Evolutionary conservation across 805 yeast species (phyloP).

Genomic region (Hanseniaspora singularis): DNA sequence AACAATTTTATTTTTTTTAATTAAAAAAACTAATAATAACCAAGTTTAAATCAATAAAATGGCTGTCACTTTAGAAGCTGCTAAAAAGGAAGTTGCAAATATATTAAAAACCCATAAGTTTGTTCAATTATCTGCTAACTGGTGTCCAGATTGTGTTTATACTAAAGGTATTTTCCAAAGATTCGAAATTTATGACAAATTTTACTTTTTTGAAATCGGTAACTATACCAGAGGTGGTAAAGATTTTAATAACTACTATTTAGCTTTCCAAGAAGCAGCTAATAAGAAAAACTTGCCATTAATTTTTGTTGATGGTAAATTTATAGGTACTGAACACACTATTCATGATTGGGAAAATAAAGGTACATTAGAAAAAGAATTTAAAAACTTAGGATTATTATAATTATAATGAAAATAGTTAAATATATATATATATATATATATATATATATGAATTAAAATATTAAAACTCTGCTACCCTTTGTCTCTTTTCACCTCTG

Average conservation of each 20-base stretch:
- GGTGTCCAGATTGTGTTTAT: constrained; percentile 73
- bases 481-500: constrained; percentile 38
- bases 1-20: background rate
- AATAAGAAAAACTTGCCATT: constrained; percentile 28
- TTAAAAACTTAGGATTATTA: constrained; percentile 24
- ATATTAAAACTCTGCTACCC: constrained; percentile 22
- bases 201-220: constrained; percentile 41
- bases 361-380: constrained; percentile 22
- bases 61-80: constrained; percentile 12
- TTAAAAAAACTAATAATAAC: background rate
- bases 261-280: constrained; percentile 26
- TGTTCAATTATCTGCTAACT: constrained; percentile 53
- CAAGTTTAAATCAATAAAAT: background rate
- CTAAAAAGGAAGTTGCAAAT: constrained; percentile 13
- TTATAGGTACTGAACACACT: constrained; percentile 29
- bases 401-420: background rate
- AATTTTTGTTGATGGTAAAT: constrained; percentile 25
- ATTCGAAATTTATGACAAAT: constrained; percentile 38
- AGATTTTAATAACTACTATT: constrained; percentile 27
- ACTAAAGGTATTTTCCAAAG: constrained; percentile 45
- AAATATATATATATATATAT: background rate
- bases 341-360: constrained; percentile 24
- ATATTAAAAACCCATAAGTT: constrained; percentile 29
- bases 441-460: background rate
- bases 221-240: constrained; percentile 17